Evolutionary conservation across 2,329 filamentous ascomycete genomes (phyloP), one percentile per base, ranked within the genome.

Genomic region (Microdochium paspali): DNA sequence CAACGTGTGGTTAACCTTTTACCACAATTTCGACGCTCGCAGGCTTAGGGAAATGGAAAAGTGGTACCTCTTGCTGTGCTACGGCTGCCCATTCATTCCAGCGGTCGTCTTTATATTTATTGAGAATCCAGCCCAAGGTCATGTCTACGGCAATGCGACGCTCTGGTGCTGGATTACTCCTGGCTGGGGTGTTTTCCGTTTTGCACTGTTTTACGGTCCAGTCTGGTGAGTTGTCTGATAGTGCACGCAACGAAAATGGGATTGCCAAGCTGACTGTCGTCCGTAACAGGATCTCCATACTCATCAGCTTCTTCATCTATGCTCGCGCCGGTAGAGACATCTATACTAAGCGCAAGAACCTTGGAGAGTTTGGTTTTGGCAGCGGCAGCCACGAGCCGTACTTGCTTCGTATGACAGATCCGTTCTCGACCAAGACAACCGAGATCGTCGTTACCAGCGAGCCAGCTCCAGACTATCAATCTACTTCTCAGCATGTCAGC

Each of bases 1-100:
- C 54, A 94, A 93, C 60, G 87, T 93, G 46, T 88, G 88, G 61
- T 66, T 91, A 13, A 90, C 87, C 0, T 89, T 93, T 58, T 90
- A 89, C 63, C 74, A 72, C 57, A 85, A 85, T 52, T 90, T 82
- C 55, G 79, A 85, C 50, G 78, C 82, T 1, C 65, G 72, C 3
- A 74, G 77, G 46, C 68, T 93, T 13, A 79, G 79, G 10, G 71
- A 65, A 42, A 74, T 91, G 59, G 88, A 93, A 59, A 76, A 82
- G 43, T 82, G 76, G 49, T 93, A 93, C 53, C 61, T 88, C 1
- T 26, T 82, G 1, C 60, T 72, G 48, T 89, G 85, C 60, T 93
- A 93, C 51, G 87, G 87, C 1, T 51, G 88, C 2, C 85, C 87
- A 0, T 79, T 87, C 18, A 61, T 88, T 10, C 80, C 86, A 2